Evolutionary conservation across 176 grass and related monocot species (phyloP), one percentile per base, ranked within the genome.

Genomic region (Alopecurus myosuroides): DNA sequence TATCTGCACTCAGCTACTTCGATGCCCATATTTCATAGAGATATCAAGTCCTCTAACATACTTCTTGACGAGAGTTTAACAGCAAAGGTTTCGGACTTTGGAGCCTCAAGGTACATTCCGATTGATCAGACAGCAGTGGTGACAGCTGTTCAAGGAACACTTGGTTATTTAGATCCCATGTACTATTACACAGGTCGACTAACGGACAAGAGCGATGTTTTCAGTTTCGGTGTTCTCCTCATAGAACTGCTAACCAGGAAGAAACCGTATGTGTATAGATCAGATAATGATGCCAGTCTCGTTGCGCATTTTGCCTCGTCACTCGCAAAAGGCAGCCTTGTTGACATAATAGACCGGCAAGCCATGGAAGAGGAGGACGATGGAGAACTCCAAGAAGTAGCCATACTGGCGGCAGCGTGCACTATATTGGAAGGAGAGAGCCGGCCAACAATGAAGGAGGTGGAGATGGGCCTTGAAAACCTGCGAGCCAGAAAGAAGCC

Each of bases 21-120:
- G 2, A 53, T 72, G 26, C 77, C 92, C 0, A 70, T 91, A 36
- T 94, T 86, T 25, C 88, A 94, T 5, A 88, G 92, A 34, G 88
- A 94, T 60, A 85, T 94, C 29, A 94, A 94, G 48, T 83, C 88
- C 3, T 29, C 71, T 1, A 94, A 94, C 62, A 86, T 94, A 65
- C 89, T 91, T 60, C 79, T 94, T 18, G 92, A 91, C 31, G 86
- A 89, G 13, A 70, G 8, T 13, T 66, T 89, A 40, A 91, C 76
- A 25, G 69, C 84, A 60, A 94, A 94, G 18, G 58, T 94, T 13
- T 94, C 80, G 0, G 92, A 94, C 9, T 94, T 94, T 26, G 89
- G 89, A 64, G 76, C 92, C 77, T 91, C 86, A 28, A 74, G 89
- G 26, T 86, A 90, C 17, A 88, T 91, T 3, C 83, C 83, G 19